Evolutionary conservation across 306 rosid species (phyloP).

Genomic region (Mimosa bimucronata): DNA sequence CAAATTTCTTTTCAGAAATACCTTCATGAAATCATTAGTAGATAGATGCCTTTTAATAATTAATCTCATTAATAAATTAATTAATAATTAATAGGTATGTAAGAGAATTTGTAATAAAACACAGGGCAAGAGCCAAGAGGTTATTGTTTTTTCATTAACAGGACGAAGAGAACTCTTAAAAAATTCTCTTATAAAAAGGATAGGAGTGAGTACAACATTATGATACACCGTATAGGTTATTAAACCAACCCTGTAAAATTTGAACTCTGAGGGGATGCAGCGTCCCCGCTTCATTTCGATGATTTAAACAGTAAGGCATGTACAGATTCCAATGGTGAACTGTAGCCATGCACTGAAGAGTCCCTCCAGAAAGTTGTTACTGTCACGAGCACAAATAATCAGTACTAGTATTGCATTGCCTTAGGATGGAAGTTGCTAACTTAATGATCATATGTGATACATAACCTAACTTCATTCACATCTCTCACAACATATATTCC

Average conservation of each 20-base stretch:
- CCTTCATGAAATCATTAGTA: too few relatives aligned
- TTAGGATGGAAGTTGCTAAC: too few relatives aligned
- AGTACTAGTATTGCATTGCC: neutral
- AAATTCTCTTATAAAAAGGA: too few relatives aligned
- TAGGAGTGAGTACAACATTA: neutral
- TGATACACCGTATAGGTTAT: neutral
- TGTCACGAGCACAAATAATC: constrained; percentile 24
- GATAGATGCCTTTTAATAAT: too few relatives aligned
- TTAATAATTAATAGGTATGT: too few relatives aligned
- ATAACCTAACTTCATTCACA: neutral
- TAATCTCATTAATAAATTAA: too few relatives aligned
- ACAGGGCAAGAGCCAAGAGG: too few relatives aligned
- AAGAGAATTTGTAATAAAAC: too few relatives aligned
- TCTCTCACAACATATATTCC: neutral
- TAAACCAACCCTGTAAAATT: neutral
- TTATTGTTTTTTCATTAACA: too few relatives aligned
- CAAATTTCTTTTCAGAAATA: too few relatives aligned
- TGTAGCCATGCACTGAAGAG: constrained; percentile 44
- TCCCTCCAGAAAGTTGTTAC: constrained; percentile 60
- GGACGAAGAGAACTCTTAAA: too few relatives aligned
- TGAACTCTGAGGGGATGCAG: constrained; percentile 3
- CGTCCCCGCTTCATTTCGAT: constrained; percentile 5
- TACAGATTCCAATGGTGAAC: constrained; percentile 50
- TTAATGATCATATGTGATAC: too few relatives aligned
- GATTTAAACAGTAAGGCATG: constrained; percentile 48